Evolutionary conservation across 257 asterid genomes (phyloP), one percentile per base, ranked within the genome.

Genomic region (Cordia subcordata): DNA sequence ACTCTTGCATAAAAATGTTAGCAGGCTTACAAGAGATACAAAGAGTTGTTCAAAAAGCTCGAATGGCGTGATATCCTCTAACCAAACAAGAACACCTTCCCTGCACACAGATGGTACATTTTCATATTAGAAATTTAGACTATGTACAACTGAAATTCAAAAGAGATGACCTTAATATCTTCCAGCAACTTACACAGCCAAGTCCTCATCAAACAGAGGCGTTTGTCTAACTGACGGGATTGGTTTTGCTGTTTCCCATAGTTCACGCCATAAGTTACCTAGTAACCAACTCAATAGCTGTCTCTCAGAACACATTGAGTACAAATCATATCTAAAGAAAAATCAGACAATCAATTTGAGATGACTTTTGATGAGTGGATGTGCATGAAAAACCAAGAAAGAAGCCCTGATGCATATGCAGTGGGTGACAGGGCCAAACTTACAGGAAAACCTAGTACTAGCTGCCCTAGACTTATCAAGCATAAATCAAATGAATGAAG

Each of bases 261-360:
- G 79, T 81, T 93, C 97, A 58, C 86, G 95, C 99, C 99, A 93
- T 72, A 93, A 83, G 77, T 93, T 93, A 63, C 97, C 99, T 93
- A 64, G 63, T 67, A 61, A 74, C 62, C 69, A 68, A 67, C 47
- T n/a, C 54, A 45, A 42, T 18, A 64, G 44, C 52, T 62, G 57
- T 52, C 60, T 60, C 60, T 67, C 67, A 63, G 20, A 32, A 45
- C 68, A 19, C 19, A 6, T 13, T 13, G 51, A 21, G 19, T 39
- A 13, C 35, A n/a, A 12, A 32, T 10, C 50, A 14, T 16, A 45
- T n/a, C n/a, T n/a, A n/a, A n/a, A n/a, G n/a, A n/a, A n/a, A n/a
- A n/a, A n/a, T n/a, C n/a, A n/a, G n/a, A n/a, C n/a, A n/a, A n/a
- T n/a, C n/a, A n/a, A n/a, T n/a, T n/a, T n/a, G n/a, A n/a, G n/a